Percentiles rank a stretch among this genome's conserved stretches.
phyloP scores from a whole-genome alignment of 2,329 filamentous ascomycete genomes.

The Plectosphaerella plurivora region DNA sequence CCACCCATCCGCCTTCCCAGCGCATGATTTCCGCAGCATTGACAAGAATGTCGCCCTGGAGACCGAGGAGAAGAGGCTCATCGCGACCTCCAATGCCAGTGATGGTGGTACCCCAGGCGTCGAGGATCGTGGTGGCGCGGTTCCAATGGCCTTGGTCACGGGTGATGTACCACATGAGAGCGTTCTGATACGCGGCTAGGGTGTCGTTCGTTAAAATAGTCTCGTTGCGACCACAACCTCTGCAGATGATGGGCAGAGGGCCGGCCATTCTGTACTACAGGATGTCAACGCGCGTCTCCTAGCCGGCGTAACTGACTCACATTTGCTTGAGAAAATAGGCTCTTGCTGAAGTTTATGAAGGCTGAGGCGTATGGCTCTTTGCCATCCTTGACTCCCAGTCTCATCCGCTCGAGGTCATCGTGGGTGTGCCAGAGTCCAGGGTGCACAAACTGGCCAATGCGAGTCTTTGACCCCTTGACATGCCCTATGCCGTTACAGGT shows the following conservation, averaged over 20 bases:
- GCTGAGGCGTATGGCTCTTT: conserved; percentile 5
- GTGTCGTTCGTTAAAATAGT: background rate
- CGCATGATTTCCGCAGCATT: conserved; percentile 41
- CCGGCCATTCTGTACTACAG: background rate
- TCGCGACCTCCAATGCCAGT: conserved; percentile 24
- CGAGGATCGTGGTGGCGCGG: conserved; percentile 22
- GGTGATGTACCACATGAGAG: background rate
- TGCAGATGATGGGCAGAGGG: background rate
- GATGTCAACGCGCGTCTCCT: background rate
- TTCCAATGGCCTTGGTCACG: conserved; percentile 9
- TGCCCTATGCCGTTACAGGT: background rate
- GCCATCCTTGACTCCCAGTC: conserved; percentile 14
- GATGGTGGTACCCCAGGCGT: conserved; percentile 26
- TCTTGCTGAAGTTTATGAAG: conserved; percentile 11
- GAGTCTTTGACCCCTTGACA: background rate
- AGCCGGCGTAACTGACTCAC: background rate
- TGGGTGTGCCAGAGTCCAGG: conserved; percentile 27
- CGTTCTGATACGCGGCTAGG: conserved; percentile 24
- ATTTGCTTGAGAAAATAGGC: conserved; percentile 7
- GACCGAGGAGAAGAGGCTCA: conserved; percentile 24
- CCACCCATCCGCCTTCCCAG: conserved; percentile 33
- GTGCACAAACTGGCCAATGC: conserved; percentile 19
- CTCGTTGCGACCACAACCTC: background rate
- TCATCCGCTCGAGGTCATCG: conserved; percentile 23
- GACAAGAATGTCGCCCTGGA: conserved; percentile 38